A percentile compares a stretch with the other conserved stretches of the same genome.
phyloP scores from a whole-genome alignment of 345 rosid species.

The Eucalyptus sp. region DNA sequence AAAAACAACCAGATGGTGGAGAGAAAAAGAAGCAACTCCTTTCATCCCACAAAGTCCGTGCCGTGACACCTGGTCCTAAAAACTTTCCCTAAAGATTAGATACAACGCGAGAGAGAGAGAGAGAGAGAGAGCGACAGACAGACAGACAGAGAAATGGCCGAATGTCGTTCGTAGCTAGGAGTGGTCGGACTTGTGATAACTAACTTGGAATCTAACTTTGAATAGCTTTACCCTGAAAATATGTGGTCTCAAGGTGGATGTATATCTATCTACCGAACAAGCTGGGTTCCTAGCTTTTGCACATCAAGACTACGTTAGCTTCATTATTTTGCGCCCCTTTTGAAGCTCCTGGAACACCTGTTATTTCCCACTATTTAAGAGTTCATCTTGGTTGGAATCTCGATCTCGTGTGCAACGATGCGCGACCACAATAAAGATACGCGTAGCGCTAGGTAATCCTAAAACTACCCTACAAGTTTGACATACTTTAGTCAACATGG shows the following conservation, averaged over 20 bases:
- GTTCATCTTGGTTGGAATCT: neutral
- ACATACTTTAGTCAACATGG: neutral
- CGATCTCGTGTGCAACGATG: neutral
- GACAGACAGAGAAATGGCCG: neutral
- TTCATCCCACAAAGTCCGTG: neutral
- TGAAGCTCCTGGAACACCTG: neutral
- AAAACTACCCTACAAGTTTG: neutral
- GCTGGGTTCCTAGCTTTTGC: neutral
- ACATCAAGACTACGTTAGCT: neutral
- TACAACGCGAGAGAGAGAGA: neutral
- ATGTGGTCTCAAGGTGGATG: neutral
- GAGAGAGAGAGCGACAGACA: too few species aligned
- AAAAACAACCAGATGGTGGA: neutral
- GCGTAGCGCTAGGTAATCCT: neutral
- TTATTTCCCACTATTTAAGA: neutral
- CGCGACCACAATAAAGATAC: neutral
- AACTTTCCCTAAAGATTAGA: neutral
- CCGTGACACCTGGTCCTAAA: neutral
- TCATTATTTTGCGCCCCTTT: neutral
- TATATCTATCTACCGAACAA: neutral
- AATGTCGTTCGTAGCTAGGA: neutral
- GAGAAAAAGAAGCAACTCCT: neutral
- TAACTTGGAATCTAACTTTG: neutral
- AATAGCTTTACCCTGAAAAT: neutral
- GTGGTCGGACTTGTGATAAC: neutral